Evolutionary conservation across 495 filamentous ascomycete species (phyloP), one percentile per base, ranked within the genome.

Genomic region (Penicillium bovifimosum): DNA sequence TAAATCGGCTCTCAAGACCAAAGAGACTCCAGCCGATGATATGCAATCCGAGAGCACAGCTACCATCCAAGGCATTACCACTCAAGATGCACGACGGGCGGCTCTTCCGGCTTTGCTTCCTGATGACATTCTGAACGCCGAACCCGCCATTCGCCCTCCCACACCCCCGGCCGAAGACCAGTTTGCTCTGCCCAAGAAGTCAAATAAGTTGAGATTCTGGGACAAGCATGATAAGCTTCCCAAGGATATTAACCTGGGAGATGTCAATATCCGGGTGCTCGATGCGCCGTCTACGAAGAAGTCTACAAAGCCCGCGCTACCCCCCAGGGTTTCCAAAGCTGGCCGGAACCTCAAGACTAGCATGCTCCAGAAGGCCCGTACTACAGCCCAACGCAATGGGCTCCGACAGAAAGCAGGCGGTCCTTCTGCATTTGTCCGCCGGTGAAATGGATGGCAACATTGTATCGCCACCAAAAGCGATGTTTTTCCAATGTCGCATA

Each of bases 181-280:
- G 10, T 60, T 60, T 27, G 38, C 52, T 27, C 43, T 61, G 29
- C 63, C 63, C 14, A 69, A 56, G 26, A 72, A 66, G 47, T 61
- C 68, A 17, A 78, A 70, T 47, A 79, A 78, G 47, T 65, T 79
- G 42, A 72, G 72, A 29, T 78, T 82, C 48, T 60, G 81, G 35
- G 75, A 81, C 20, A 70, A 69, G 39, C 62, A 64, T 9, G 73
- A 81, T 44, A 78, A 76, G 50, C 67, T 71, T 10, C 70, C 78
- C 32, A 83, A 80, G 66, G 80, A 83, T 58, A 59, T 83, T 33
- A 73, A 68, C 47, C 70, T 71, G 45, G 79, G 77, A 8, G 69
- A 74, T 38, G 63, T 82, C 33, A 76, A 68, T 13, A 76, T 84
- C 36, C 69, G 72, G 26, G 80, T 84, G 2, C 62, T 83, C 38